Percentiles rank a stretch among this genome's conserved stretches.
Conservation (phyloP, 2,329 filamentous ascomycete genomes). For the Colletotrichum nymphaeae region DNA sequence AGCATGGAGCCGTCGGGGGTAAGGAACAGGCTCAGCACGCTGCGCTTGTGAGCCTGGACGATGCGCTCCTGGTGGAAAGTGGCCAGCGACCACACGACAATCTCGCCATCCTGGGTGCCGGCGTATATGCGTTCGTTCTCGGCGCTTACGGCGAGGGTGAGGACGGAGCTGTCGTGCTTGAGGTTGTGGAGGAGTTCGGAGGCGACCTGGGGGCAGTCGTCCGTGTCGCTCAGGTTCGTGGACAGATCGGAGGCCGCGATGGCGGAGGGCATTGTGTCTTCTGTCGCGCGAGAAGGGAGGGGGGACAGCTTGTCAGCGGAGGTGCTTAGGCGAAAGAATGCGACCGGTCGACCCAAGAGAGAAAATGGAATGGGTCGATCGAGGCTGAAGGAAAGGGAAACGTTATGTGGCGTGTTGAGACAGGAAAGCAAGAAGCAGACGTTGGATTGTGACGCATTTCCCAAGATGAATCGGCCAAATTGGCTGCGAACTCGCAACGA, state of each 20-base stretch:
- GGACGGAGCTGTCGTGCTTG: constrained; percentile 81
- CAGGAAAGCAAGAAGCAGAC: background rate
- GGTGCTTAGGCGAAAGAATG: background rate
- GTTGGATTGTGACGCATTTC: constrained; percentile 18
- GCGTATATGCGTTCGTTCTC: constrained; percentile 86
- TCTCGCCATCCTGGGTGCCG: constrained; percentile 93
- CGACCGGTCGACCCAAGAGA: background rate
- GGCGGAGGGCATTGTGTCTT: constrained; percentile 36
- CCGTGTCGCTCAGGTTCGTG: constrained; percentile 36
- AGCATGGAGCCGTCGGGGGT: constrained; percentile 80
- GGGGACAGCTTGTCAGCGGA: constrained; percentile 9
- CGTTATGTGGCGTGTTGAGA: background rate
- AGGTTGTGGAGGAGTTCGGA: constrained; percentile 82
- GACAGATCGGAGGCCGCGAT: constrained; percentile 34
- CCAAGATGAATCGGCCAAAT: background rate
- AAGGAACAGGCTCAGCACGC: constrained; percentile 86
- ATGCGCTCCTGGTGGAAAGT: constrained; percentile 85
- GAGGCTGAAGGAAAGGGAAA: constrained; percentile 1
- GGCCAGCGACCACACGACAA: constrained; percentile 89
- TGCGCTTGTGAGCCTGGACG: constrained; percentile 91
- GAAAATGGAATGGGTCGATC: background rate
- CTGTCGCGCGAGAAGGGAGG: constrained; percentile 1
- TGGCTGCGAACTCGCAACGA: constrained; percentile 27
- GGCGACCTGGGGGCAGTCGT: constrained; percentile 42
- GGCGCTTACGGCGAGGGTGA: constrained; percentile 84